phyloP scores from a whole-genome alignment of 441 rosid genomes.

The Theobroma grandiflorum region DNA sequence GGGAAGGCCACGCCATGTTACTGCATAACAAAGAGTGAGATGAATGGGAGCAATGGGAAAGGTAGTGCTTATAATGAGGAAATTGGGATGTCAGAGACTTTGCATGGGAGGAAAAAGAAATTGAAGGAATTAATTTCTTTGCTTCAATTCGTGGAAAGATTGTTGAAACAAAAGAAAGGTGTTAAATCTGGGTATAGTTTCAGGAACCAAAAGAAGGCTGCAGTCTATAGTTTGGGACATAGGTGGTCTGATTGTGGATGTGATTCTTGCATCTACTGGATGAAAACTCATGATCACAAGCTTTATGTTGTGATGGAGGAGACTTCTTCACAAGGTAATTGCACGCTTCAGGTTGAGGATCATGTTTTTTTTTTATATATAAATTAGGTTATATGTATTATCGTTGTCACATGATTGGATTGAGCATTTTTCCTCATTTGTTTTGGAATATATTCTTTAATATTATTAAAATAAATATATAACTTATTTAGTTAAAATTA shows the following conservation, averaged over 20 bases:
- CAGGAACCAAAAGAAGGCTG: neutral
- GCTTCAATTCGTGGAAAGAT: constrained; percentile 35
- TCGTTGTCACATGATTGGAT: no score
- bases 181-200: neutral
- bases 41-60: neutral
- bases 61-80: constrained; percentile 22
- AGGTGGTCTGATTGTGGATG: constrained; percentile 91
- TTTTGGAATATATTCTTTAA: no score
- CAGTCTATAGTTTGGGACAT: constrained; percentile 9
- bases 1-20: constrained; percentile 58
- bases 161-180: neutral
- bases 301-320: constrained; percentile 63
- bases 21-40: constrained; percentile 38
- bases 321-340: constrained; percentile 58
- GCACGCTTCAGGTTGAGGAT: no score
- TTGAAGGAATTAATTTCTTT: constrained; percentile 55
- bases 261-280: constrained; percentile 71
- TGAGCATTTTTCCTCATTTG: no score
- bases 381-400: no score
- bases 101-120: constrained; percentile 58
- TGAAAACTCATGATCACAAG: constrained; percentile 40
- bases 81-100: constrained; percentile 59
- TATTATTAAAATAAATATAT: no score
- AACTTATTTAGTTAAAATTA: no score
- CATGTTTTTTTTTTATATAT: no score